A percentile compares a stretch with the other conserved stretches of the same genome.
phyloP scores from a whole-genome alignment of 1,284 basidiomycete species.

The Moesziomyces aphidis region DNA sequence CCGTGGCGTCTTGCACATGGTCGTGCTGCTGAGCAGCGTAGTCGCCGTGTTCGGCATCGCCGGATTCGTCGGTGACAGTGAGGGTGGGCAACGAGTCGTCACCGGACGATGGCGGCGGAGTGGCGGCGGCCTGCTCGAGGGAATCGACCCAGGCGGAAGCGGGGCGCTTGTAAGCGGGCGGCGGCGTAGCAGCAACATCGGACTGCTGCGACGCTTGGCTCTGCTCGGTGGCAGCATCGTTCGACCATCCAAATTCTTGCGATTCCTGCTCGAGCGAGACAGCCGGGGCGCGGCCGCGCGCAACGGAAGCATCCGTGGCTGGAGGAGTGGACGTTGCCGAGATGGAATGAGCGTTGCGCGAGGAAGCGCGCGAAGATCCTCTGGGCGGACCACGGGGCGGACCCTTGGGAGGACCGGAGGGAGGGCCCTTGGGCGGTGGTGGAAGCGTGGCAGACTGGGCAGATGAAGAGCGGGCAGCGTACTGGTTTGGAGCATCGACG shows the following conservation, averaged over 20 bases:
- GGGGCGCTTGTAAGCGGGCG: conserved; percentile 22
- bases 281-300: conserved; percentile 7
- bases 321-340: conserved; percentile 10
- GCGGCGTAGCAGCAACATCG: conserved; percentile 25
- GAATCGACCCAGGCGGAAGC: conserved; percentile 39
- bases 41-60: conserved; percentile 1
- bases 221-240: conserved; percentile 8
- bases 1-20: conserved; percentile 20
- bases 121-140: conserved; percentile 43
- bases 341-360: conserved; percentile 25
- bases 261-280: conserved; percentile 38
- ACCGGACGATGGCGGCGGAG: conserved; percentile 20
- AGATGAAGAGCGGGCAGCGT: conserved; percentile 6
- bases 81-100: conserved; percentile 37
- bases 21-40: conserved; percentile 1
- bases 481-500: conserved; percentile 1
- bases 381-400: conserved; percentile 45
- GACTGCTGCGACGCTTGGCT: conserved; percentile 4
- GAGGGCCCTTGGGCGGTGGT: conserved; percentile 20
- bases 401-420: conserved; percentile 17
- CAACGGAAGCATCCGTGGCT: not conserved
- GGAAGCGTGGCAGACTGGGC: conserved; percentile 10
- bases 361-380: conserved; percentile 35
- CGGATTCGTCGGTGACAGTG: conserved; percentile 44
- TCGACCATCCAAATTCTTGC: conserved; percentile 9